Evolutionary conservation across 148 eudicot species (phyloP), one percentile per base, ranked within the genome.

Genomic region (Rhododendron henanense): DNA sequence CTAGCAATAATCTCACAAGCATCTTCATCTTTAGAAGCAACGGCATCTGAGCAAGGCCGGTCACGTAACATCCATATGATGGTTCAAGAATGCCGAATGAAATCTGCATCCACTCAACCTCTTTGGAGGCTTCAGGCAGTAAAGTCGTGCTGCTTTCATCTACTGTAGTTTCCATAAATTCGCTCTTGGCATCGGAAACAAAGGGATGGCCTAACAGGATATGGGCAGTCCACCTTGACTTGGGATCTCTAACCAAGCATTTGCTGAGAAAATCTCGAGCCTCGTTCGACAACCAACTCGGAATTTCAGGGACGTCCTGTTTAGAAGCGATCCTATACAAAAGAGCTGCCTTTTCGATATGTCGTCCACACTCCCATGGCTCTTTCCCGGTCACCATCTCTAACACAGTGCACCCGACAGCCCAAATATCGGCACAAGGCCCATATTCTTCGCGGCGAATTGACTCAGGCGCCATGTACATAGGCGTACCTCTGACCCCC

Each of bases 381-480:
- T 33, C 63, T 76, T 45, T 48, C 51, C 51, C 51, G 1, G 51
- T 48, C 9, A 48, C 51, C 51, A 39, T 39, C 41, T 39, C 41
- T 39, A 39, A 39, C 41, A 39, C 41, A 39, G 41, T 39, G 41
- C 41, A 39, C 41, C 41, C 41, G 41, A 39, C 41, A 39, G 6
- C 41, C 41, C 41, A 39, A 39, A 39, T 39, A 39, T 39, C 41
- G 41, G 51, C 10, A 48, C 10, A 48, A 31, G 79, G 44, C 47
- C 55, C 84, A n/a, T 85, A 80, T 23, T 79, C 84, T n/a, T 33
- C 50, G 0, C 21, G 3, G 4, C 10, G 28, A 39, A 80, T 33
- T 6, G 53, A 50, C 18, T 85, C 87, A 0, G 84, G 87, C 0
- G 87, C 28, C 15, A n/a, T 2, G 18, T 85, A 63, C 73, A 63